Conservation (phyloP, 2,329 filamentous ascomycete genomes). For the Fusarium sp. region DNA sequence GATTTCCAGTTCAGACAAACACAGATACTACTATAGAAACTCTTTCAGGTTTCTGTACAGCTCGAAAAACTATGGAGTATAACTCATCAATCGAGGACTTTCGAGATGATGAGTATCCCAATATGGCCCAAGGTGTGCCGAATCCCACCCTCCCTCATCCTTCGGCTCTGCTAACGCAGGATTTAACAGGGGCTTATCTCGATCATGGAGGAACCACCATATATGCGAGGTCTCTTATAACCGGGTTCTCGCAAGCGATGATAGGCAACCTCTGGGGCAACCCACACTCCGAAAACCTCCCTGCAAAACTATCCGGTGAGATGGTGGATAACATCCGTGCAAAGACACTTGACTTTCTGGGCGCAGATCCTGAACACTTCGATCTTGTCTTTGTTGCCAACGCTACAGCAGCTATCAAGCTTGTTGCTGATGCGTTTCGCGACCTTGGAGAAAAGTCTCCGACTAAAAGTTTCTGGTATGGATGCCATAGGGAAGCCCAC, state of each 20-base stretch:
- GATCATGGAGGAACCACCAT: slow-evolving; percentile 70
- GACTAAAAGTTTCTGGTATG: slow-evolving; percentile 65
- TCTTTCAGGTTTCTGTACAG: slow-evolving; percentile 18
- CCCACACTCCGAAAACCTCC: slow-evolving; percentile 73
- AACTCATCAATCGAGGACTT: slow-evolving; percentile 44
- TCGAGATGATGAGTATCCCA: slow-evolving; percentile 47
- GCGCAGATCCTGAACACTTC: slow-evolving; percentile 68
- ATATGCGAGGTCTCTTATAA: slow-evolving; percentile 69
- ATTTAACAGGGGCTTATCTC: slow-evolving; percentile 59
- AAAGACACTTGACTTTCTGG: slow-evolving; percentile 67
- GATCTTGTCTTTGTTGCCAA: slow-evolving; percentile 73
- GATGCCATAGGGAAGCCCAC: slow-evolving; percentile 71
- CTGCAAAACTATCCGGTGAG: slow-evolving; percentile 68
- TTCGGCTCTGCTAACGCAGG: slow-evolving; percentile 12
- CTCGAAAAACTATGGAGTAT: slow-evolving; percentile 40
- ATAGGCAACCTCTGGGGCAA: slow-evolving; percentile 72
- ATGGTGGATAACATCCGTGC: slow-evolving; percentile 68
- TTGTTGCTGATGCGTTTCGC: slow-evolving; percentile 69
- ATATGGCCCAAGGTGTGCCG: slow-evolving; percentile 45
- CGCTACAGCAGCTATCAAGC: slow-evolving; percentile 71
- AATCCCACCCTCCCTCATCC: not conserved
- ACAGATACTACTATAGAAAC: slow-evolving; percentile 18
- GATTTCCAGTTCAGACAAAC: slow-evolving; percentile 19
- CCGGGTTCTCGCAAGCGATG: slow-evolving; percentile 67
- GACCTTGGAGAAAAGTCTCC: slow-evolving; percentile 63